phyloP scores from a whole-genome alignment of 2,329 filamentous ascomycete genomes.

The Coleophoma eucalyptorum region DNA sequence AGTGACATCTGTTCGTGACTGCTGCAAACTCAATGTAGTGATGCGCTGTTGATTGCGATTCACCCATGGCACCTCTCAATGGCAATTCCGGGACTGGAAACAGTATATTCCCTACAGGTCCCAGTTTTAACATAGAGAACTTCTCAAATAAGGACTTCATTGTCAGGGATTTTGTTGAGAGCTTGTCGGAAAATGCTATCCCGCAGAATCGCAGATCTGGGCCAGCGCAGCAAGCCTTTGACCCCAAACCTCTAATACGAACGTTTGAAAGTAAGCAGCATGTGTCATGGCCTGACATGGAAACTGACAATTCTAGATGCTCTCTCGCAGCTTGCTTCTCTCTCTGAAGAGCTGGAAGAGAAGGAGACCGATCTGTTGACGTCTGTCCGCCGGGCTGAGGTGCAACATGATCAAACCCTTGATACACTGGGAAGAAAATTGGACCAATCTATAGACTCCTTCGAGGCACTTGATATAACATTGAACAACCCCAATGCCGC shows the following conservation, averaged over 20 bases:
- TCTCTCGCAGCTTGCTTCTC: constrained; percentile 62
- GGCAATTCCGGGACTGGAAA: constrained; percentile 16
- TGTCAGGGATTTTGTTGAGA: constrained; percentile 95
- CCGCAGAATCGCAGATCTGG: constrained; percentile 78
- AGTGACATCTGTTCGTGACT: too few species aligned
- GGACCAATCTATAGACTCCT: constrained; percentile 86
- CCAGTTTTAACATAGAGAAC: constrained; percentile 83
- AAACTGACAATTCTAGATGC: constrained; percentile 40
- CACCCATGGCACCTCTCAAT: constrained; percentile 23
- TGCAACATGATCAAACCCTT: constrained; percentile 87
- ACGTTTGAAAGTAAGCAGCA: constrained; percentile 72
- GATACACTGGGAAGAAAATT: constrained; percentile 85
- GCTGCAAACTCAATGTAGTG: constrained; percentile 12
- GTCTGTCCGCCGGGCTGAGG: constrained; percentile 85
- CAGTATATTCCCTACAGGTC: constrained; percentile 68
- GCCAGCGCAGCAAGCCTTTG: constrained; percentile 64
- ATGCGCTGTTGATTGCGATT: constrained; percentile 6
- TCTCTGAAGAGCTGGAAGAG: constrained; percentile 81
- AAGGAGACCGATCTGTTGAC: constrained; percentile 88
- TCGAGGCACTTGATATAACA: constrained; percentile 83
- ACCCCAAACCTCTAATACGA: constrained; percentile 93
- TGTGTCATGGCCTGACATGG: neutral
- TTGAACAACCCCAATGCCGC: constrained; percentile 57
- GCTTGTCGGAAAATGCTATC: constrained; percentile 79
- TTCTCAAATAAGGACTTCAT: constrained; percentile 92